A percentile compares a stretch with the other conserved stretches of the same genome.
phyloP scores from a whole-genome alignment of 805 yeast species.

The Nakazawaea wickerhamii region DNA sequence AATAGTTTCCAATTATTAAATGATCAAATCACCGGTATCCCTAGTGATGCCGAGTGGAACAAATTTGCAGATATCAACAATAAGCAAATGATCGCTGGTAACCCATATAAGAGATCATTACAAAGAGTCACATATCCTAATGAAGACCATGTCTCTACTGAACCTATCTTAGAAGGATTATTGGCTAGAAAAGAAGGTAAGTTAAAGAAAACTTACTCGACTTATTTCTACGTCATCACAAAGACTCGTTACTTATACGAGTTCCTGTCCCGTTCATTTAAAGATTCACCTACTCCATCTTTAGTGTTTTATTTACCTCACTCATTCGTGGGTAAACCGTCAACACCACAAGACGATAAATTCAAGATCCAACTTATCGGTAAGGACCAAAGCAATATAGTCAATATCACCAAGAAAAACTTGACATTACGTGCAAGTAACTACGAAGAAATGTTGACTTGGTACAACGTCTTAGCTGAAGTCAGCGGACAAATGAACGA shows the following conservation, averaged over 20 bases:
- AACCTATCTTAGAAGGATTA: conserved; percentile 43
- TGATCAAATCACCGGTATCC: conserved; percentile 27
- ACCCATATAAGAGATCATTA: conserved; percentile 30
- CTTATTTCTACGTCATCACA: conserved; percentile 42
- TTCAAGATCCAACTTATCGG: conserved; percentile 38
- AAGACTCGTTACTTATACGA: conserved; percentile 39
- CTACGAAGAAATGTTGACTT: conserved; percentile 36
- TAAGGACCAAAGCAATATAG: conserved; percentile 31
- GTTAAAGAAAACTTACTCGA: conserved; percentile 34
- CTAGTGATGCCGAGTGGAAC: conserved; percentile 40
- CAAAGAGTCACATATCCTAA: conserved; percentile 32
- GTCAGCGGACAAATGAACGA: conserved; percentile 22
- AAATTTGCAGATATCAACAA: conserved; percentile 29
- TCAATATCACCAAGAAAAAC: conserved; percentile 23
- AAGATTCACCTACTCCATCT: conserved; percentile 39
- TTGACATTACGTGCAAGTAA: conserved; percentile 38
- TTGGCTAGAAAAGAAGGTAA: conserved; percentile 40
- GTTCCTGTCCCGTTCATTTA: conserved; percentile 37
- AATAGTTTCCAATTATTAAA: conserved; percentile 25
- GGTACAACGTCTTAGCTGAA: conserved; percentile 37
- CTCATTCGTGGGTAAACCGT: conserved; percentile 31
- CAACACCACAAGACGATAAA: conserved; percentile 27
- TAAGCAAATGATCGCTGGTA: conserved; percentile 27
- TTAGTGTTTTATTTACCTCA: conserved; percentile 43
- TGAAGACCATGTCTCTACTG: conserved; percentile 32